phyloP scores from a whole-genome alignment of 1,284 basidiomycete genomes.

The Sanguinoderma infundibulare region DNA sequence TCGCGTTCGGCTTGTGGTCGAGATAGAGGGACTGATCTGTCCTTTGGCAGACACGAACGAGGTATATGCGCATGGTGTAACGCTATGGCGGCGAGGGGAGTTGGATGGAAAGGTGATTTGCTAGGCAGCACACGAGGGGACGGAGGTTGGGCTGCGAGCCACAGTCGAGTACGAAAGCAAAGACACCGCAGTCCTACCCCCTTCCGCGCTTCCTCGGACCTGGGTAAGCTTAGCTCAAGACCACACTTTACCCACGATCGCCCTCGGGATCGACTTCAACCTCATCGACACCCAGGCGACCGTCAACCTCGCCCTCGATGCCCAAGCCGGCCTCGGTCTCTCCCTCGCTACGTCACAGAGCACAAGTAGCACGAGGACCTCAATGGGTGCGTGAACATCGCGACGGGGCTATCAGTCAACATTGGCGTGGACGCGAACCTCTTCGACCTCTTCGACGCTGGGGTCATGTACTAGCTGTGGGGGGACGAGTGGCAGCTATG shows the following conservation, averaged over 20 bases:
- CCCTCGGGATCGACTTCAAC: constrained; percentile 43
- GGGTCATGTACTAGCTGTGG: background rate
- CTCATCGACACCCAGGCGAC: constrained; percentile 34
- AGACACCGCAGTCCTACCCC: no score
- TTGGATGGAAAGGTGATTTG: no score
- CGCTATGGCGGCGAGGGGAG: no score
- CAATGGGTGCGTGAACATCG: constrained; percentile 1
- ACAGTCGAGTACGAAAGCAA: no score
- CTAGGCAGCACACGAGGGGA: no score
- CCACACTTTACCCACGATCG: constrained; percentile 2
- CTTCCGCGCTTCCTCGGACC: no score
- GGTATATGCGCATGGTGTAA: no score
- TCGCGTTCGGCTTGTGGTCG: no score
- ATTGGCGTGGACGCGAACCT: background rate
- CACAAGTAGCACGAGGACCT: background rate
- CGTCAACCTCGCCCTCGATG: constrained; percentile 48
- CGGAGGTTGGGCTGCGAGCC: no score
- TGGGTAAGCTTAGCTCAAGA: no score
- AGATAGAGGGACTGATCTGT: no score
- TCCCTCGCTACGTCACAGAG: constrained; percentile 18
- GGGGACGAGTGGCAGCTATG: background rate
- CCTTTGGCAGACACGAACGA: no score
- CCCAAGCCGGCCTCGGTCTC: constrained; percentile 40
- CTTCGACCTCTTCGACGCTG: background rate
- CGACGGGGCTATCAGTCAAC: background rate